phyloP scores from a whole-genome alignment of 2,329 filamentous ascomycete genomes.

The Setomelanomma holmii region DNA sequence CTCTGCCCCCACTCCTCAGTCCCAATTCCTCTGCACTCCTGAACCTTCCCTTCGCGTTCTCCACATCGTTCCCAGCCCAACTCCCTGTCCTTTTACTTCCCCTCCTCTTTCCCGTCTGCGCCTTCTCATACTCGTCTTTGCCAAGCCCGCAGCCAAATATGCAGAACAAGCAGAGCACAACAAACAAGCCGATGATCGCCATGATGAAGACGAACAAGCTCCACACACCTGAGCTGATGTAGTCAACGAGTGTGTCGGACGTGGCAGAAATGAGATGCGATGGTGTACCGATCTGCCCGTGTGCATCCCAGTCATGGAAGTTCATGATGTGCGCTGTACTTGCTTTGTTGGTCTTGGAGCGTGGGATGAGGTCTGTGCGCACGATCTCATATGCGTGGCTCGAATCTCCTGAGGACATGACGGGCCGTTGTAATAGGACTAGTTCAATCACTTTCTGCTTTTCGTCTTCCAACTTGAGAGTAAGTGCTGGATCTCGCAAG shows the following conservation, averaged over 20 bases:
- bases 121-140: constrained; percentile 36
- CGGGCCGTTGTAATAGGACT: constrained; percentile 31
- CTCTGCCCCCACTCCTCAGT: constrained; percentile 28
- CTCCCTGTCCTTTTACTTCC: constrained; percentile 15
- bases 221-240: constrained; percentile 33
- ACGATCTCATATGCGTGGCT: constrained; percentile 32
- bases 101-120: constrained; percentile 34
- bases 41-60: constrained; percentile 29
- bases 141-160: constrained; percentile 35
- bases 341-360: constrained; percentile 2
- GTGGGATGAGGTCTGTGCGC: constrained; percentile 20
- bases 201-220: constrained; percentile 31
- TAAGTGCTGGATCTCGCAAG: constrained; percentile 15
- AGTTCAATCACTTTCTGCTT: constrained; percentile 40
- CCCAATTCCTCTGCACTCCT: constrained; percentile 38
- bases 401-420: constrained; percentile 30
- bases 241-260: constrained; percentile 17
- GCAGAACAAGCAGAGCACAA: constrained; percentile 33
- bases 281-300: constrained; percentile 37
- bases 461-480: constrained; percentile 19
- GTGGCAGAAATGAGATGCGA: constrained; percentile 23
- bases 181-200: constrained; percentile 30
- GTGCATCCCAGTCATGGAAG: constrained; percentile 39
- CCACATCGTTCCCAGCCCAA: constrained; percentile 24
- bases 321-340: constrained; percentile 24